Base-by-base conservation (phyloP, 2,329 filamentous ascomycete species). In the Nothophoma quercina region DNA sequence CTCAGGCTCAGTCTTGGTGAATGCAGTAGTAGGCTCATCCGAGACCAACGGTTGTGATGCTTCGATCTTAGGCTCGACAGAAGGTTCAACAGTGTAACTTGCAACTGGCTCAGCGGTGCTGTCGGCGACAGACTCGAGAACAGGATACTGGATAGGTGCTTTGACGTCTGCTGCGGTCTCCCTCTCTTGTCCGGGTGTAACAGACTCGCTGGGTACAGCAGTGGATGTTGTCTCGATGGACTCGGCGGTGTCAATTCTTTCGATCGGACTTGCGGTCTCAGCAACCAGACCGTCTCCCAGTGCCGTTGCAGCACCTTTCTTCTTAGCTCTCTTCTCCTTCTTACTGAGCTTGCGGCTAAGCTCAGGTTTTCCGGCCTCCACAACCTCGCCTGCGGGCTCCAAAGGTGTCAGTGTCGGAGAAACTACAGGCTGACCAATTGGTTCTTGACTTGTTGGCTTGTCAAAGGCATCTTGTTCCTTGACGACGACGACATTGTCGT, bases 311-410 rank as follows among this genome's bases (percentile, higher is more conserved):
- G 42, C 36, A 18, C 59, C 49, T 32, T 66, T 66, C 42, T 67
- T 69, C 47, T 62, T 62, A 7, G 63, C 57, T 42, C 64, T 71
- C 54, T 66, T 69, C 30, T 72, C 68, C 30, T 71, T 71, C 55
- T 73, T 71, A 56, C 67, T 71, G n/a, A 70, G 56, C 51, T 69
- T 71, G 32, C 62, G 68, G 34, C 34, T 53, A n/a, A 67, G 51
- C 7, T 35, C 25, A 8, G 64, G 62, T 45, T 49, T 59, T 28
- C 65, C 60, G n/a, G 35, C 2, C 8, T 51, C 52, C 4, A 45
- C 23, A 6, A 19, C 8, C n/a, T 55, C 47, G 16, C 45, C 51
- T 28, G 18, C 22, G 16, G 54, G 28, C 6, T 53, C 48, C 4
- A 43, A 3, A 6, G 49, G 26, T 7, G 25, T 35, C 13, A 25